Evolutionary conservation across 768 basidiomycete genomes (phyloP).

Genomic region (Lactifluus piperatus): DNA sequence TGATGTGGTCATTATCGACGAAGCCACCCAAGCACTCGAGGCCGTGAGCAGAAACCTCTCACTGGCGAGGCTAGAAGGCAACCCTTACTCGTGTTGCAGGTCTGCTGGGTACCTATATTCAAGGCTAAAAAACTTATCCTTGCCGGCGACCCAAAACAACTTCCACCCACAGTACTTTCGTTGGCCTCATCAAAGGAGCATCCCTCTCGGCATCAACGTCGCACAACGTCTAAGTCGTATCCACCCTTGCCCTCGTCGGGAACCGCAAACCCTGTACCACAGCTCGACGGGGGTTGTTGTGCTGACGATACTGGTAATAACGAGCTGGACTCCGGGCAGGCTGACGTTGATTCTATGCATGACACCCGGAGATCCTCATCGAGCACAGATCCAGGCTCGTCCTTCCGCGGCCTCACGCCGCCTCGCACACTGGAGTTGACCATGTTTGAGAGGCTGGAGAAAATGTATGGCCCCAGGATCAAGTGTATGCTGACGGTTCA

Average conservation of each 20-base stretch:
- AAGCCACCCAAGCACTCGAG: constrained; percentile 95
- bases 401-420: constrained; percentile 33
- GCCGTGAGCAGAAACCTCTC: constrained; percentile 46
- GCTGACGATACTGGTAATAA: neutral
- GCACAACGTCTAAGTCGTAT: neutral
- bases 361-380: neutral
- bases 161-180: constrained; percentile 88
- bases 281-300: neutral
- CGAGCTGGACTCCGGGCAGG: neutral
- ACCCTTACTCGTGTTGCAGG: constrained; percentile 31
- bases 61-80: neutral
- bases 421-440: constrained; percentile 79
- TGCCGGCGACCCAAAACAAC: constrained; percentile 92
- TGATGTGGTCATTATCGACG: constrained; percentile 93
- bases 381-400: neutral
- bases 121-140: constrained; percentile 85
- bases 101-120: constrained; percentile 94
- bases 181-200: constrained; percentile 33
- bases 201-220: neutral
- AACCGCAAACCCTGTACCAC: neutral
- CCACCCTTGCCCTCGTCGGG: neutral
- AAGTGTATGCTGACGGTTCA: constrained; percentile 86
- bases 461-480: constrained; percentile 74
- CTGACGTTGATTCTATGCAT: neutral
- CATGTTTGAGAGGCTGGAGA: constrained; percentile 85